These are phyloP conservation scores for Phyllachora maydis DNA, from an alignment of 2,329 filamentous ascomycete genomes.

Conservation along the genomic window DNA sequence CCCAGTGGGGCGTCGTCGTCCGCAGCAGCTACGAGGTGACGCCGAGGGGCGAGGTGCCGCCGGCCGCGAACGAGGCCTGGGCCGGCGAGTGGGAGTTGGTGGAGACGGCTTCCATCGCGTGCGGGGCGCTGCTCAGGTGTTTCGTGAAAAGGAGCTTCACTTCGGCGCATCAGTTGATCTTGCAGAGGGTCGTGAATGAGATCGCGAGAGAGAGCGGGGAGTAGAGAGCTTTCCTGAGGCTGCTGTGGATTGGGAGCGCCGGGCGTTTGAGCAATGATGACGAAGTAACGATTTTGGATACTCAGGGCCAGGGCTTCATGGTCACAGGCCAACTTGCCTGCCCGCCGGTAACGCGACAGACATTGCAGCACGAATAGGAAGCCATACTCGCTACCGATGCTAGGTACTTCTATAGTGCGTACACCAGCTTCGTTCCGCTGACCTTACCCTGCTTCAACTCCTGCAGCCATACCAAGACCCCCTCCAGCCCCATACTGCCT, in stretches of 20 bases:
- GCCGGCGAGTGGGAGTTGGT: slow-evolving; percentile 12
- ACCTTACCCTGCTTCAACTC: slow-evolving; percentile 12
- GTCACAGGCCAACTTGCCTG: no score
- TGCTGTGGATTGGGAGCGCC: no score
- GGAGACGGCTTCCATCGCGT: slow-evolving; percentile 13
- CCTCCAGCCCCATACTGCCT: slow-evolving; percentile 11
- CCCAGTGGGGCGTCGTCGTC: slow-evolving; percentile 19
- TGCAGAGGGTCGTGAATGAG: slow-evolving; percentile 10
- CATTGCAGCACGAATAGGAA: no score
- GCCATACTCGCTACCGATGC: no score
- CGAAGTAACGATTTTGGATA: no score
- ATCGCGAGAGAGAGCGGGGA: slow-evolving; percentile 1
- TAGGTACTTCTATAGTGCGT: slow-evolving; percentile 7
- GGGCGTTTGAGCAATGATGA: no score
- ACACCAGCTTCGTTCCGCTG: slow-evolving; percentile 18
- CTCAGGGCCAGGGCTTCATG: no score
- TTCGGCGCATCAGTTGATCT: slow-evolving; percentile 10
- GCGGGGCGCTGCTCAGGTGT: slow-evolving; percentile 11
- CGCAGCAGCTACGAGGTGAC: slow-evolving; percentile 16
- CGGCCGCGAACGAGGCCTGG: slow-evolving; percentile 1
- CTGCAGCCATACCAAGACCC: slow-evolving; percentile 10
- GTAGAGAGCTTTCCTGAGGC: no score
- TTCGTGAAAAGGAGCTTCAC: slow-evolving; percentile 13
- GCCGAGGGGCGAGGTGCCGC: slow-evolving; percentile 6
- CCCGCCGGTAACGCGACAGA: no score